Conservation (phyloP, 305 asterid species). For the Fraxinus ornus region DNA sequence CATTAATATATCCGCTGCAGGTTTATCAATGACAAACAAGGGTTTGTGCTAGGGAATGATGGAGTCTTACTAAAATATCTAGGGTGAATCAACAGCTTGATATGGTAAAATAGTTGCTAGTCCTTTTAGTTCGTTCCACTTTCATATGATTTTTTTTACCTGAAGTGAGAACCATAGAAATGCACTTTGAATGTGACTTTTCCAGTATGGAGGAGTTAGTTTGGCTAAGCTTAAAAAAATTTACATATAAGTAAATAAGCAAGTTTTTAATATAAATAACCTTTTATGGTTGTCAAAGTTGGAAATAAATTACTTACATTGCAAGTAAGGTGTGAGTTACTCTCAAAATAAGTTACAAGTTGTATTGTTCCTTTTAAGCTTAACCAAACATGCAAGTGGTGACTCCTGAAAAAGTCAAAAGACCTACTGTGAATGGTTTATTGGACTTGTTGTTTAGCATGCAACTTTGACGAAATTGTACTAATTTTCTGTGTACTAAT, state of each 20-base stretch:
- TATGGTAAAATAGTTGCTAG: background rate
- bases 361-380: background rate
- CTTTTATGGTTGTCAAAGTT: background rate
- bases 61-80: conserved; percentile 83
- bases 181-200: background rate
- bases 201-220: background rate
- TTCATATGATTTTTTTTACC: background rate
- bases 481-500: background rate
- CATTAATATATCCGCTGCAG: conserved; percentile 38
- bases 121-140: background rate
- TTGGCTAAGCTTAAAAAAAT: background rate
- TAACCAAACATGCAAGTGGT: background rate
- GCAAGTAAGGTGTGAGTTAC: background rate
- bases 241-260: background rate
- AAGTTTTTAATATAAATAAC: background rate
- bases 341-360: background rate
- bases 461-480: background rate
- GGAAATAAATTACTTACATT: background rate
- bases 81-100: conserved; percentile 46
- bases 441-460: background rate
- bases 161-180: background rate
- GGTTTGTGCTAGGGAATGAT: conserved; percentile 84
- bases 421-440: background rate
- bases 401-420: background rate
- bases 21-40: conserved; percentile 75